Percentiles rank a stretch among this genome's conserved stretches.
phyloP scores from a whole-genome alignment of 257 asterid species.

The Cinchona pubescens region DNA sequence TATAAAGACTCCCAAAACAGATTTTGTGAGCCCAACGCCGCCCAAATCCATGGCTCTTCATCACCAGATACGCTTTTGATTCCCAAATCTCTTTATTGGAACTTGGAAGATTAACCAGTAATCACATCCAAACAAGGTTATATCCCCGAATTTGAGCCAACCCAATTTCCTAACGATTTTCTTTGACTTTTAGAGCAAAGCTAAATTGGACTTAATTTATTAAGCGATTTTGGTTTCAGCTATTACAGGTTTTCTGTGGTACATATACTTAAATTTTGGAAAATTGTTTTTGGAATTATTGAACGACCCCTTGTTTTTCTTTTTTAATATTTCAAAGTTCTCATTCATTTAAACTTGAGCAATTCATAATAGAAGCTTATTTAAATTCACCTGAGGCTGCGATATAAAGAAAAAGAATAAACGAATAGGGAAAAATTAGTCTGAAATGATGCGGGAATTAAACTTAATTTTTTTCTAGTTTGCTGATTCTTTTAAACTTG shows the following conservation, averaged over 20 bases:
- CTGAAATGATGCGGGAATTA: too few species aligned
- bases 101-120: not conserved
- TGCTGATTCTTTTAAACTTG: not conserved
- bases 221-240: not conserved
- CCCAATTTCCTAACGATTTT: not conserved
- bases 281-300: not conserved
- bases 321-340: not conserved
- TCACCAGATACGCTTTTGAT: not conserved
- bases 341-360: not conserved
- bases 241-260: not conserved
- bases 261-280: not conserved
- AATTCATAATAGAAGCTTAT: too few species aligned
- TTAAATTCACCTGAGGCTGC: too few species aligned
- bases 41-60: slow-evolving; percentile 12
- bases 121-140: too few species aligned
- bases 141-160: not conserved
- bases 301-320: not conserved
- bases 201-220: not conserved
- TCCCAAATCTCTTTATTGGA: not conserved
- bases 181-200: slow-evolving; percentile 13
- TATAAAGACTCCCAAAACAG: not conserved
- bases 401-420: too few species aligned
- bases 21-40: not conserved
- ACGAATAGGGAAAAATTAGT: too few species aligned
- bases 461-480: too few species aligned